Conservation (phyloP, 805 yeast species). For the Yamadazyma philogaea region DNA sequence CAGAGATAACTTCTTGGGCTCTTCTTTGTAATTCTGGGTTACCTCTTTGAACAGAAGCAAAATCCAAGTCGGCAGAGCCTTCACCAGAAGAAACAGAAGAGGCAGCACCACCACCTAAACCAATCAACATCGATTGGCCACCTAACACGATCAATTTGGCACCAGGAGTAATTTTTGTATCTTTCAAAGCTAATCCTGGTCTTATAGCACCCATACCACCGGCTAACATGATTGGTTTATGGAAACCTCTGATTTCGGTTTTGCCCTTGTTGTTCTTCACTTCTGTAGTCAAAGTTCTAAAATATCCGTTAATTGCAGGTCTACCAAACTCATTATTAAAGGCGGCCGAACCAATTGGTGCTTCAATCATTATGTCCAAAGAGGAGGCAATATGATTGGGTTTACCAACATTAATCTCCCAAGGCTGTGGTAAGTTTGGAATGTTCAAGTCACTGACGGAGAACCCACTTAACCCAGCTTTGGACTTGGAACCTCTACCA, state of each 20-base stretch:
- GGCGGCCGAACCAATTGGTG: slow-evolving; percentile 97
- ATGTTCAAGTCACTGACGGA: slow-evolving; percentile 87
- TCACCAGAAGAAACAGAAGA: slow-evolving; percentile 95
- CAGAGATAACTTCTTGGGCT: slow-evolving; percentile 96
- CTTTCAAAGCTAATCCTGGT: slow-evolving; percentile 87
- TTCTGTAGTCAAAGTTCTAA: slow-evolving; percentile 86
- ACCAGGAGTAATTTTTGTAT: slow-evolving; percentile 86
- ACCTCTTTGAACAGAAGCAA: slow-evolving; percentile 98
- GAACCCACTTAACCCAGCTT: slow-evolving; percentile 94
- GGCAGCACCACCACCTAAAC: slow-evolving; percentile 99
- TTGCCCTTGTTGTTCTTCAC: slow-evolving; percentile 61
- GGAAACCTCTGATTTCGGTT: slow-evolving; percentile 88
- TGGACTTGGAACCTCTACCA: slow-evolving; percentile 96
- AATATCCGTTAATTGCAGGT: slow-evolving; percentile 95
- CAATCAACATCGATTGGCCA: slow-evolving; percentile 97
- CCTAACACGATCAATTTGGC: slow-evolving; percentile 90
- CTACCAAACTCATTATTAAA: slow-evolving; percentile 98
- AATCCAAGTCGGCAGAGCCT: slow-evolving; percentile 93
- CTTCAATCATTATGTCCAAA: slow-evolving; percentile 92
- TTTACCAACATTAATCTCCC: slow-evolving; percentile 90
- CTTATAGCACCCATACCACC: slow-evolving; percentile 98
- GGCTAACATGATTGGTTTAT: slow-evolving; percentile 98
- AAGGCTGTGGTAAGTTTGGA: slow-evolving; percentile 84
- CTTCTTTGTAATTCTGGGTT: slow-evolving; percentile 99
- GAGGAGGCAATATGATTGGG: slow-evolving; percentile 93